Percentiles rank a stretch among this genome's conserved stretches.
phyloP scores from a whole-genome alignment of 202 grass and related monocot genomes.

The Carex sylvatica region DNA sequence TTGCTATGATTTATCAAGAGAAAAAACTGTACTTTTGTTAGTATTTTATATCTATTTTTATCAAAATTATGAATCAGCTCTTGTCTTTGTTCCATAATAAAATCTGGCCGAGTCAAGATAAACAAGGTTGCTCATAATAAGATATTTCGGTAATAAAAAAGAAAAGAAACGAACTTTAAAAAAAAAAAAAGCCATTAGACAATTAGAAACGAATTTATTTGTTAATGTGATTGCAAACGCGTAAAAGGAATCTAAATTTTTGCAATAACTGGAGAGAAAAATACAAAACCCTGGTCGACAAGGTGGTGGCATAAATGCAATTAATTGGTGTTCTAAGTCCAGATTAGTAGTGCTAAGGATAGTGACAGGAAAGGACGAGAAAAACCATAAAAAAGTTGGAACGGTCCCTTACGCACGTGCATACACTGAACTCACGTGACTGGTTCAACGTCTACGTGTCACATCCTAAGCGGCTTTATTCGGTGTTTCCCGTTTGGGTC shows the following conservation, averaged over 20 bases:
- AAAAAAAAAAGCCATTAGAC: too few relatives aligned
- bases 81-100: too few relatives aligned
- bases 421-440: constrained; percentile 28
- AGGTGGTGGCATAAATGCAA: constrained; percentile 16
- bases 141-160: too few relatives aligned
- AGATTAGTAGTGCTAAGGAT: neutral
- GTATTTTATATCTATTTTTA: too few relatives aligned
- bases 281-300: neutral
- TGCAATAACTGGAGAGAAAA: constrained; percentile 16
- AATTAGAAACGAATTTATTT: neutral
- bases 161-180: too few relatives aligned
- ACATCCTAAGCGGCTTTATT: neutral
- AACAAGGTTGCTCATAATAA: too few relatives aligned
- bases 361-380: constrained; percentile 29
- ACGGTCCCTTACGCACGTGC: constrained; percentile 3
- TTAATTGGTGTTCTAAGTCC: neutral
- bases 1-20: too few relatives aligned
- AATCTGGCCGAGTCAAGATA: too few relatives aligned
- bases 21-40: too few relatives aligned
- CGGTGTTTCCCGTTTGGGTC: constrained; percentile 1
- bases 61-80: too few relatives aligned
- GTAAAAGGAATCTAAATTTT: neutral
- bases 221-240: neutral
- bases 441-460: neutral
- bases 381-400: constrained; percentile 16